These are phyloP conservation scores for Tulasnella sp. DNA, from an alignment of 768 basidiomycete species.

Conservation along the genomic window DNA sequence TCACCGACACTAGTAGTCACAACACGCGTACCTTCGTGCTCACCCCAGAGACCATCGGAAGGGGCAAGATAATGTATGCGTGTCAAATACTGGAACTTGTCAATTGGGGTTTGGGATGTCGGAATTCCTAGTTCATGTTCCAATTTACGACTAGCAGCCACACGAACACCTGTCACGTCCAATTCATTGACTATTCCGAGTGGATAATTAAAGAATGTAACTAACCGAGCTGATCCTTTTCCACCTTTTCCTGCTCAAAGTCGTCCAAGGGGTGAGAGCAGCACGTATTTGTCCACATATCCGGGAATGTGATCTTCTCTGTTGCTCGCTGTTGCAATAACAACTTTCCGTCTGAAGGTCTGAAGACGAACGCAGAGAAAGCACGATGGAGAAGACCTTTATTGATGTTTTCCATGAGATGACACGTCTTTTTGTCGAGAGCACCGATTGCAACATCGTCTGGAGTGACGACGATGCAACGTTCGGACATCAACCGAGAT, in stretches of 20 bases:
- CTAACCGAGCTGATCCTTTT: conserved; percentile 45
- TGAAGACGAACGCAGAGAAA: conserved; percentile 94
- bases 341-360: conserved; percentile 84
- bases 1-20: background rate
- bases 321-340: conserved; percentile 87
- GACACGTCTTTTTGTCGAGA: conserved; percentile 93
- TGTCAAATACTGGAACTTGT: conserved; percentile 87
- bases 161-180: conserved; percentile 48
- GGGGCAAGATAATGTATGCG: conserved; percentile 97
- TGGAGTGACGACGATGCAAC: conserved; percentile 84
- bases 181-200: background rate
- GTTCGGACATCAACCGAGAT: conserved; percentile 89
- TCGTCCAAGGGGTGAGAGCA: conserved; percentile 95
- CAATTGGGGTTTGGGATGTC: conserved; percentile 54
- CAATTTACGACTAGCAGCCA: conserved; percentile 90
- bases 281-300: conserved; percentile 99
- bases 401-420: conserved; percentile 93
- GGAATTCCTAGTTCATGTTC: conserved; percentile 96
- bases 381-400: conserved; percentile 92
- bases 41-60: conserved; percentile 86
- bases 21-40: conserved; percentile 75
- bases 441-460: conserved; percentile 75
- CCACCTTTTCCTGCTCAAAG: conserved; percentile 69
- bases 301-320: conserved; percentile 99
- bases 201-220: background rate